Base-by-base conservation (phyloP, 495 filamentous ascomycete species). In the Clohesyomyces aquaticus region DNA sequence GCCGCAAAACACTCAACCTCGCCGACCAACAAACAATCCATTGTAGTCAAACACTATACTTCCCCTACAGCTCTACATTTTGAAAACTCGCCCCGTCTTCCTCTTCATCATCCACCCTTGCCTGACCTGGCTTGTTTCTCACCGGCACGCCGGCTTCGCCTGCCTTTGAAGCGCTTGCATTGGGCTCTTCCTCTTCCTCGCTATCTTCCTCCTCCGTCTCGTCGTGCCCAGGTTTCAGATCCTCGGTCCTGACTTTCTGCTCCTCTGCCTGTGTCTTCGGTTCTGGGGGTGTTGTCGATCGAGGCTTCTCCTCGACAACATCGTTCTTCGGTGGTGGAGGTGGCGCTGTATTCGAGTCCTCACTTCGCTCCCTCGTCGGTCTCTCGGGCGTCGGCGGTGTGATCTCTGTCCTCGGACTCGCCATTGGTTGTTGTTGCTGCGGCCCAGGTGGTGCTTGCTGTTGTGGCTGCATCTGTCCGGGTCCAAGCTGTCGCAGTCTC, bases 401-500 rank as follows among this genome's bases (percentile, higher is more conserved):
- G 70, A 76, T 70, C 63, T 80, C 75, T 29, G 70, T 77, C 27
- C 74, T 72, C n/a, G 76, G 73, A 56, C 67, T 76, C 46, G 70
- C 57, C 51, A 70, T 60, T 18, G 28, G 43, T 18, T 51, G 55
- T 55, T 63, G 56, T 57, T 71, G 70, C 9, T 45, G 45, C 49
- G 25, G 19, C 48, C 9, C 11, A 9, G 19, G 48, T 29, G 42
- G 29, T 32, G 35, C 16, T 49, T 52, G 66, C 50, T 56, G 59
- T n/a, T 57, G 52, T 57, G 61, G 61, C 6, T 27, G 32, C 28
- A 49, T n/a, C 61, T 61, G 64, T 28, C 38, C 67, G 38, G 73
- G 79, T 14, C 85, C 84, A 11, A 88, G 75, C 54, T 85, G 81
- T 55, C 86, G 74, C 41, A 84, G 72, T 70, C 84, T 82, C 16